A percentile compares a stretch with the other conserved stretches of the same genome.
phyloP scores from a whole-genome alignment of 371 early-diverging fungal genomes.

The Lichtheimia hyalospora region DNA sequence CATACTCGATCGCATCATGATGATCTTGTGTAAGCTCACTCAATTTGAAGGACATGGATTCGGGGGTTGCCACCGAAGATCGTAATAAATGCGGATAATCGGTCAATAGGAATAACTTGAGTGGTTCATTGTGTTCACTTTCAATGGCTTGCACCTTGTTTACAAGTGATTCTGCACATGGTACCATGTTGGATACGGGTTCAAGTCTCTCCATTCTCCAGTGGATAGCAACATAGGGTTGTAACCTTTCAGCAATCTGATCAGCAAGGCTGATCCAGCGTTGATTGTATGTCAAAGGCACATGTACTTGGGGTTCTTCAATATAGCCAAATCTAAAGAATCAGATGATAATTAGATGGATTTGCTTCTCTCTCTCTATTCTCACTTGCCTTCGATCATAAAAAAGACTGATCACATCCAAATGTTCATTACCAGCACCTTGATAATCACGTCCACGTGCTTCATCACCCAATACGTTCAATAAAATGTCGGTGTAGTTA shows the following conservation, averaged over 20 bases:
- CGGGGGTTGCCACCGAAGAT: slow-evolving; percentile 32
- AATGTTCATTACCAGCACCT: background rate
- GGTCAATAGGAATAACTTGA: slow-evolving; percentile 37
- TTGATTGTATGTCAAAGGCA: slow-evolving; percentile 34
- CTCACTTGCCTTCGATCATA: slow-evolving; percentile 34
- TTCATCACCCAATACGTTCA: slow-evolving; percentile 28
- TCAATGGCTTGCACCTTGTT: slow-evolving; percentile 21
- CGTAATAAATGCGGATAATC: slow-evolving; percentile 49
- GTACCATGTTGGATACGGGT: slow-evolving; percentile 35
- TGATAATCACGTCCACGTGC: slow-evolving; percentile 24
- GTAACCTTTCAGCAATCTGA: slow-evolving; percentile 29
- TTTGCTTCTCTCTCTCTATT: background rate
- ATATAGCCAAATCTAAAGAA: slow-evolving; percentile 35
- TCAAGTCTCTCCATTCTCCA: slow-evolving; percentile 56
- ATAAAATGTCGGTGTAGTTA: slow-evolving; percentile 31
- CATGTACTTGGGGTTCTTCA: slow-evolving; percentile 21
- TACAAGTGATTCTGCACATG: slow-evolving; percentile 38
- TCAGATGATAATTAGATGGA: background rate
- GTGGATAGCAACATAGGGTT: slow-evolving; percentile 50
- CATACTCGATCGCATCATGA: slow-evolving; percentile 37
- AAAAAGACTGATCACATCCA: slow-evolving; percentile 43
- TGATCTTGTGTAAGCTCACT: slow-evolving; percentile 31
- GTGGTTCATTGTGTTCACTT: slow-evolving; percentile 4
- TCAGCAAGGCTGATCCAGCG: slow-evolving; percentile 33
- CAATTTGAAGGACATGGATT: slow-evolving; percentile 39